Base-by-base conservation (phyloP, 1,284 basidiomycete species). In the Papiliotrema terrestris region DNA sequence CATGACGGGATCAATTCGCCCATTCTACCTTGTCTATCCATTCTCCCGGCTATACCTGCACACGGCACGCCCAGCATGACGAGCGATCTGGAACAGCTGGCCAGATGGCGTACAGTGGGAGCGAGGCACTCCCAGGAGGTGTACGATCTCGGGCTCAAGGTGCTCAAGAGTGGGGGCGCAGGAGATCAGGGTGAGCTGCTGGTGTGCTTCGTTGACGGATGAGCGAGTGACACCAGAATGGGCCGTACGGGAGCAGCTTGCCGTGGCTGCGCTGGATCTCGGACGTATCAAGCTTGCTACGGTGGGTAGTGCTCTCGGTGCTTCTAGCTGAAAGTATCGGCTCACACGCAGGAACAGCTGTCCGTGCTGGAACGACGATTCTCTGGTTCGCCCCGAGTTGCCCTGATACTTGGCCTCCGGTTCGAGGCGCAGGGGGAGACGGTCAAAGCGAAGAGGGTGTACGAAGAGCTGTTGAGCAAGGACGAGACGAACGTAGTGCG, bases 171-270 rank as follows among this genome's bases (percentile, higher is more conserved):
- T 4, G 61, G 69, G 15, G 52, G 59, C 6, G 57, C 76, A 13
- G 61, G 63, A 20, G 69, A 73, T 47, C 63, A 68, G 55, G 66
- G 73, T 72, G 42, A 42, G 71, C 45, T 32, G 29, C 29, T 32
- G 22, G 39, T 9, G 20, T 45, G 15, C n/a, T 45, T 9, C 20
- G n/a, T 39, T 38, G 19, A 15, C 56, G 51, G 53, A 58, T 26
- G 19, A 39, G 37, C 43, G 19, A 48, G 36, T 15, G 19, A 39
- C 43, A 54, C 32, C 63, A 92, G 89, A 82, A 61, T 96, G 91
- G 91, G 82, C 86, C 1, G 85, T 92, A 58, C 78, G 94, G 15
- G 95, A 98, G 71, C 93, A 97, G 69, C 80, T 97, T 1, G 84
- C 86, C 3, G 80, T 94, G 38, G 91, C 95, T 1, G 84, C 95